Base-by-base conservation (phyloP, 2,329 filamentous ascomycete genomes). In the Cryphonectria japonica region DNA sequence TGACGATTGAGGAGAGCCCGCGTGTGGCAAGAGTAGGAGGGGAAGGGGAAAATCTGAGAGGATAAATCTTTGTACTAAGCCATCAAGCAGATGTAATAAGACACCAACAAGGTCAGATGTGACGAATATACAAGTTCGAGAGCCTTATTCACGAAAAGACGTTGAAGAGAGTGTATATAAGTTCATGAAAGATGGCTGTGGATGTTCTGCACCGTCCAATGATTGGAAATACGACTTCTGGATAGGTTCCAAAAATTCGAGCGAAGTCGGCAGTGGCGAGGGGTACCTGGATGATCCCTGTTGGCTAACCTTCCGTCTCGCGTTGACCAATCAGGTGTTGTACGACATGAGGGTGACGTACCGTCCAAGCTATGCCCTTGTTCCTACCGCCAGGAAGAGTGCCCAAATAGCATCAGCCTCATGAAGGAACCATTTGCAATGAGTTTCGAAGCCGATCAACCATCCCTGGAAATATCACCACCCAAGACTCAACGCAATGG, bases 231-330 rank as follows among this genome's bases (percentile, higher is more conserved):
- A 50, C 67, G 59, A 71, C 68, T 52, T 71, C 63, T 61, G 60
- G 26, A 69, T 34, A 71, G 71, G 71, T 37, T 37, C 64, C 37
- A 62, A 63, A 63, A 66, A 68, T 37, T 32, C 32, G 67, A 71
- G 72, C 72, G 72, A 73, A 39, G 66, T 71, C 72, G 72, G 72
- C 8, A 68, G 71, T 71, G 71, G 71, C 69, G 29, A 70, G 57
- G 8, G 61, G 57, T 43, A 66, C n/a, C 13, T 14, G 37, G 37
- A 37, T 11, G 22, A 29, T 54, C 54, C 67, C 61, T 71, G 67
- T 46, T 3, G 2, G 32, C 1, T 7, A 29, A 39, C 26, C 59
- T 65, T 50, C 62, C 34, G n/a, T 37, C 14, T n/a, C 7, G 7
- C 5, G 6, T 16, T 14, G 7, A 22, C 68, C 64, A 70, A 70